phyloP scores from a whole-genome alignment of 106 monocot species.

The Dendrobium catenatum region DNA sequence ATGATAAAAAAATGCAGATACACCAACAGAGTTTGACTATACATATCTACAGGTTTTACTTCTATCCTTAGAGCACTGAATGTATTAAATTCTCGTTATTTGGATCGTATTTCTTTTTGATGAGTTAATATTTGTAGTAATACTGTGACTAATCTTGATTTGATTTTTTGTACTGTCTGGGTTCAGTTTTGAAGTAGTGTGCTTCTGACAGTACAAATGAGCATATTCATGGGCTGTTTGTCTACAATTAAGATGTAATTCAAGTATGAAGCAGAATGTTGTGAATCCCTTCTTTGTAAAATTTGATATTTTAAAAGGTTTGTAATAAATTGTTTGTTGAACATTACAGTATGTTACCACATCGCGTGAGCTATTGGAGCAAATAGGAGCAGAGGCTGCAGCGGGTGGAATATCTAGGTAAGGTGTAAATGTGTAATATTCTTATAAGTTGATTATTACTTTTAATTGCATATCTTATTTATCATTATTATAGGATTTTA shows the following conservation, averaged over 20 bases:
- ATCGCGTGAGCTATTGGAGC: slow-evolving; percentile 50
- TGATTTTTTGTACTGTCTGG: too few species aligned
- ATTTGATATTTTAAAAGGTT: background rate
- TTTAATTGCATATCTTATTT: background rate
- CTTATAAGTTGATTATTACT: background rate
- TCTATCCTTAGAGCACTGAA: background rate
- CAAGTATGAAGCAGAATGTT: background rate
- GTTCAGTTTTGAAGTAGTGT: background rate
- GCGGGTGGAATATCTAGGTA: slow-evolving; percentile 45
- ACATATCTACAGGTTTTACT: slow-evolving; percentile 61
- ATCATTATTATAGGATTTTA: background rate
- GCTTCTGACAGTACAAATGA: background rate
- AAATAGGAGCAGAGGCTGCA: slow-evolving; percentile 45
- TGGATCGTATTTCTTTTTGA: background rate
- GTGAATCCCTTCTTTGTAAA: background rate
- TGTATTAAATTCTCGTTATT: background rate
- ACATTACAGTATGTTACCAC: slow-evolving; percentile 58
- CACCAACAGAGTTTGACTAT: slow-evolving; percentile 61
- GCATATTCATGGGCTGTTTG: background rate
- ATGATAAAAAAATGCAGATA: slow-evolving; percentile 84
- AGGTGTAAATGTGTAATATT: background rate
- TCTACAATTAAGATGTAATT: too few species aligned
- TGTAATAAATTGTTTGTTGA: background rate
- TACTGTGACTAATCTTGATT: background rate
- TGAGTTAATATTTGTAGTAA: background rate